A percentile compares a stretch with the other conserved stretches of the same genome.
Conservation (phyloP, 2,329 filamentous ascomycete genomes). For the Penicillium janthinellum region DNA sequence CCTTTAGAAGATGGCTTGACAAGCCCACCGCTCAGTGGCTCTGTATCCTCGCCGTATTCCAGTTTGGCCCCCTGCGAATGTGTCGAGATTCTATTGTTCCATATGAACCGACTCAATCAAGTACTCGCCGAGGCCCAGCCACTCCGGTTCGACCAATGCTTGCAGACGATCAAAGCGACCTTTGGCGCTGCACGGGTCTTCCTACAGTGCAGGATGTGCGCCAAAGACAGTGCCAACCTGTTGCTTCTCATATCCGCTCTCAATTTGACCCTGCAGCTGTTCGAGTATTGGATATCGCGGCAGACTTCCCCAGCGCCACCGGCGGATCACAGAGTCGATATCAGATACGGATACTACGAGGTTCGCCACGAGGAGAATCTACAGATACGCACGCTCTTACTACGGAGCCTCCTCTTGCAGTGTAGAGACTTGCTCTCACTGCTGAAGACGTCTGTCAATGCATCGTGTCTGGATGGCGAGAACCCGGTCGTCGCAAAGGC, state of each 20-base stretch:
- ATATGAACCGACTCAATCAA: conserved; percentile 36
- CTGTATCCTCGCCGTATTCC: conserved; percentile 26
- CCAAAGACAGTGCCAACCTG: conserved; percentile 33
- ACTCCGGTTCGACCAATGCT: conserved; percentile 36
- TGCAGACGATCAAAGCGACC: conserved; percentile 35
- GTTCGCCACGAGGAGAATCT: conserved; percentile 31
- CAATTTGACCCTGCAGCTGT: conserved; percentile 34
- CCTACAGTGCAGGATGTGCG: conserved; percentile 33
- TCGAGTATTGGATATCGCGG: conserved; percentile 35
- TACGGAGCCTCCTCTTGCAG: conserved; percentile 31
- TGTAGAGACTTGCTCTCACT: conserved; percentile 30
- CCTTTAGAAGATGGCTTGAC: conserved; percentile 29
- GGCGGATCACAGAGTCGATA: conserved; percentile 20
- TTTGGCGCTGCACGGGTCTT: conserved; percentile 34
- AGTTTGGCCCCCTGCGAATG: conserved; percentile 33
- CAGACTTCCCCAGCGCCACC: conserved; percentile 19
- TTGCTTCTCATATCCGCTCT: conserved; percentile 34
- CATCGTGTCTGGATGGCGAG: conserved; percentile 11
- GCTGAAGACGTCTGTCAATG: conserved; percentile 25
- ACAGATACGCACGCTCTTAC: conserved; percentile 31
- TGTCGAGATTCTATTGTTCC: conserved; percentile 31
- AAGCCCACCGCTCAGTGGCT: conserved; percentile 33
- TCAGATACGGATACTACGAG: conserved; percentile 38
- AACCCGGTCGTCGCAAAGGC: conserved; percentile 5
- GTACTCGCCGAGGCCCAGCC: conserved; percentile 29